These are phyloP conservation scores for Metschnikowia aberdeeniae DNA, from an alignment of 805 yeast species.

Conservation along the genomic window DNA sequence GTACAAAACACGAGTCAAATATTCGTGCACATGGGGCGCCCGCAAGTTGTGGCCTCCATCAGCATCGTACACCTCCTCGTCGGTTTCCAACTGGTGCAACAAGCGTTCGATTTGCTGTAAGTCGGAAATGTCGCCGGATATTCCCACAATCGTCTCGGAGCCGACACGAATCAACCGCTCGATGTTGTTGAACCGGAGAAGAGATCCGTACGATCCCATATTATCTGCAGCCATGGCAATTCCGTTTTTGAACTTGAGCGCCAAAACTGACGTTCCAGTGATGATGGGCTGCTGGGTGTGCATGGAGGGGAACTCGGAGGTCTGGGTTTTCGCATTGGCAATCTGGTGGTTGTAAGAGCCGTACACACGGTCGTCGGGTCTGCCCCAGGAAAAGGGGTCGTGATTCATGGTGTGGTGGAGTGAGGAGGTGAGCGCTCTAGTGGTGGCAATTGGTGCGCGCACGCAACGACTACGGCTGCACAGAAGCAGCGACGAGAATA, in stretches of 20 bases:
- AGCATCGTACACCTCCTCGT: conserved; percentile 76
- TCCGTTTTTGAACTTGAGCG: conserved; percentile 86
- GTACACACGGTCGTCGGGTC: conserved; percentile 79
- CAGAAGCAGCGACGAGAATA: neutral
- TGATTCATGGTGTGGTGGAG: conserved; percentile 64
- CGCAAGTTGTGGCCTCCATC: conserved; percentile 55
- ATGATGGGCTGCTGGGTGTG: conserved; percentile 93
- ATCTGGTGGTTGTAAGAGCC: conserved; percentile 76
- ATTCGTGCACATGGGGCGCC: conserved; percentile 88
- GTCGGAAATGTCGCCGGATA: conserved; percentile 93
- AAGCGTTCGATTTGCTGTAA: conserved; percentile 76
- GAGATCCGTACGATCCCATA: conserved; percentile 87
- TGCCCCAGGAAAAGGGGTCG: conserved; percentile 94
- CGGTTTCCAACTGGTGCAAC: conserved; percentile 68
- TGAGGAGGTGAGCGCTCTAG: neutral
- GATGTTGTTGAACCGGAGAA: conserved; percentile 78
- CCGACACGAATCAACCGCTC: conserved; percentile 88
- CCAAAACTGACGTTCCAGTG: conserved; percentile 94
- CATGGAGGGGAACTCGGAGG: conserved; percentile 57
- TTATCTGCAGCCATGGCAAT: conserved; percentile 94
- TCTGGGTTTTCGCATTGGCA: conserved; percentile 48
- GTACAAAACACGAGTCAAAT: conserved; percentile 79
- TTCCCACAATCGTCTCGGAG: conserved; percentile 79
- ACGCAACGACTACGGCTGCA: neutral
- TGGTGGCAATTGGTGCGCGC: conserved; percentile 1